Evolutionary conservation across 768 basidiomycete species (phyloP).

Genomic region (Boletellus emodensis): DNA sequence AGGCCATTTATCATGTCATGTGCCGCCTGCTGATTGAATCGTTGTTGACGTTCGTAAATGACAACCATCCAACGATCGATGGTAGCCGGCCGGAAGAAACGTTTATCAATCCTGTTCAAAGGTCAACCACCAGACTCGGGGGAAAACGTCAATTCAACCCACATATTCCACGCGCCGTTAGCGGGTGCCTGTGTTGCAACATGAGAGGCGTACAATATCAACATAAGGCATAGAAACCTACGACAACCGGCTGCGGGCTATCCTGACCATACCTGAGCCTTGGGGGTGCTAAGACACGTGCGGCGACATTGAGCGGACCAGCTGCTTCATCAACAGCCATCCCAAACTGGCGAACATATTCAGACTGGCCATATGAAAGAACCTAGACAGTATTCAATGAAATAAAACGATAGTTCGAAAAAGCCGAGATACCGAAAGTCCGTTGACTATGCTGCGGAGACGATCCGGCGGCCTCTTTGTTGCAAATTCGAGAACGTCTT

Average conservation of each 20-base stretch:
- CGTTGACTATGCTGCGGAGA: conserved; percentile 50
- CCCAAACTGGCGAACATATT: conserved; percentile 72
- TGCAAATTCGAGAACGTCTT: conserved; percentile 60
- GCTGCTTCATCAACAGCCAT: conserved; percentile 52
- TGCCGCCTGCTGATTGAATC: conserved; percentile 49
- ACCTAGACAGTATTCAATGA: conserved; percentile 35
- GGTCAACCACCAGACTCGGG: background rate
- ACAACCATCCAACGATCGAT: conserved; percentile 62
- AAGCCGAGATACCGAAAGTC: conserved; percentile 42
- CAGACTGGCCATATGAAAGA: conserved; percentile 66
- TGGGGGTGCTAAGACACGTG: conserved; percentile 62
- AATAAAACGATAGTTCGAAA: background rate
- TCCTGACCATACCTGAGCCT: conserved; percentile 60
- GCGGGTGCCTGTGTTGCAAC: conserved; percentile 43
- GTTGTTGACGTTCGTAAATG: conserved; percentile 57
- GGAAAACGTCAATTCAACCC: conserved; percentile 10
- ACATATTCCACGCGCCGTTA: conserved; percentile 82
- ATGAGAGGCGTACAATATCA: conserved; percentile 1
- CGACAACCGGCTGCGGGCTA: conserved; percentile 55
- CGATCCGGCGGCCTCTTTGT: conserved; percentile 60
- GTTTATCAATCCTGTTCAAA: conserved; percentile 59
- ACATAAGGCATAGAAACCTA: conserved; percentile 28
- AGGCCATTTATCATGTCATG: conserved; percentile 56
- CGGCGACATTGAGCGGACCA: conserved; percentile 54
- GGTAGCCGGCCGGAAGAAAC: conserved; percentile 53